Base-by-base conservation (phyloP, 108 stramenopile species). In the Mediolabrus comicus region DNA sequence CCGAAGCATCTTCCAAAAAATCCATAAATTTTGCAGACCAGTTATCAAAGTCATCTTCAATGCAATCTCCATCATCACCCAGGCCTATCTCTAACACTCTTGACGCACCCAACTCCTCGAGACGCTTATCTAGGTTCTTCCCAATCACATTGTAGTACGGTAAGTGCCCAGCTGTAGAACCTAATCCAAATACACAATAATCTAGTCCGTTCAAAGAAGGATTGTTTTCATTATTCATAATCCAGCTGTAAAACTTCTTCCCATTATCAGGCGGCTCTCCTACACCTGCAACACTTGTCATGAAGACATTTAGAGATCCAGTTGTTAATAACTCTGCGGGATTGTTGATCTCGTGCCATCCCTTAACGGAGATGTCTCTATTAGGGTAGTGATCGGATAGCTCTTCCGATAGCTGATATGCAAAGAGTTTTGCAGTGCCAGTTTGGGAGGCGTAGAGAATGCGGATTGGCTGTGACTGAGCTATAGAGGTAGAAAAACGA, bases 401-500 rank as follows among this genome's bases (percentile, higher is more conserved):
- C 12, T 90, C 87, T 4, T 86, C 79, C 28, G 81, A 78, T 25
- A 97, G 75, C 49, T 82, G 86, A 46, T 81, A 73, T 19, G 95
- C 90, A 79, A 96, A 97, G 26, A 96, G 75, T 70, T 98, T 90
- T 0, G 97, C 95, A 1, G 96, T 98, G 9, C 97, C 97, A 24
- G 95, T 95, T 72, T 97, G 95, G 27, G 85, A 85, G 14, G 84
- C 94, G 39, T 89, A 96, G 56, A 83, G 77, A 16, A 95, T 86
- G 41, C 72, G 64, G 33, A 88, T 74, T 19, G 52, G 54, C 49
- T 46, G 34, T 19, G 52, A 43, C 49, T 46, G 34, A 25, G 39
- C 36, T 60, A 19, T 39, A 38, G 60, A 64, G 14, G 43, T 53
- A 17, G 46, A 64, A 30, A 72, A 67, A 25, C 11, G 53, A 38